Evolutionary conservation across 805 yeast species (phyloP), one percentile per base, ranked within the genome.

Genomic region (Saturnispora zaruensis): DNA sequence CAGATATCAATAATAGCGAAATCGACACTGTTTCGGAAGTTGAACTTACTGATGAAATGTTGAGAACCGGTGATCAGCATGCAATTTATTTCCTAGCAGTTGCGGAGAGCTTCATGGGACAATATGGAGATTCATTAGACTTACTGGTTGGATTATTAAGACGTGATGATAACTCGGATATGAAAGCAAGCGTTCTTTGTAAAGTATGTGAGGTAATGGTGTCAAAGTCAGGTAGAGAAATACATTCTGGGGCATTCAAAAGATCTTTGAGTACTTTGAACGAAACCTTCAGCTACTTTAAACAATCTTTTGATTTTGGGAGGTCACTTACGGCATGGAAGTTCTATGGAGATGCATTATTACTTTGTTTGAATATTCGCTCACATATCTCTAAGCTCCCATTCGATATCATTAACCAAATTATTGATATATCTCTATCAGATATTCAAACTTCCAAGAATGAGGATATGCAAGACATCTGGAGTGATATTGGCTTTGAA

Each of bases 71-170:
- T 6, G 75, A 78, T 46, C 79, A 87, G 82, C 74, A 78, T 45
- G 82, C 86, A 0, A 66, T 68, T 37, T 87, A 84, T 59, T 73
- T 86, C 64, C 68, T 85, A 36, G 93, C 95, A 0, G 68, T 76
- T 20, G 81, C 84, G 2, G 72, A 78, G 24, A 72, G 84, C 28
- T 77, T 76, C 37, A 72, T 84, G 59, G 83, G 84, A 3, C 84
- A 84, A 46, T 88, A 70, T 64, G 81, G 75, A 1, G 77, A 74
- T 8, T 82, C 96, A 13, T 68, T 83, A 32, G 65, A 55, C 1
- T 66, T 71, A 14, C 66, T 86, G 50, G 60, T 69, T 33, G 59
- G 57, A 0, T 67, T 88, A 0, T 62, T 77, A 33, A 44, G 47
- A 8, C 26, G 34, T 5, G 45, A 44, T 5, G 40, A 41, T 5